phyloP scores from a whole-genome alignment of 2,329 filamentous ascomycete species.

The Calonectria honghensis region DNA sequence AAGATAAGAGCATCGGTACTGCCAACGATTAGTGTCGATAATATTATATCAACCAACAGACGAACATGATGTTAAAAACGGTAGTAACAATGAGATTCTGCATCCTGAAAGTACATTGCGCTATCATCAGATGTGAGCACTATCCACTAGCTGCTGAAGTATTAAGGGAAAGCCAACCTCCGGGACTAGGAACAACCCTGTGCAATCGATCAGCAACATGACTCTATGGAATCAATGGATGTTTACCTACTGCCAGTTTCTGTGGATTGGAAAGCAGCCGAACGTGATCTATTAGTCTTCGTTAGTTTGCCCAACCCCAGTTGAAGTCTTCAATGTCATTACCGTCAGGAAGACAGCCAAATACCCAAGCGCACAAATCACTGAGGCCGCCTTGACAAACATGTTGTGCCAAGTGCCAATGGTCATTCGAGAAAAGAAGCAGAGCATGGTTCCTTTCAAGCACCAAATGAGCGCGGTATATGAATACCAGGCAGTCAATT shows the following conservation, averaged over 20 bases:
- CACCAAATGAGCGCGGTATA: conserved; percentile 62
- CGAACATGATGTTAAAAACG: conserved; percentile 50
- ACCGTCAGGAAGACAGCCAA: conserved; percentile 49
- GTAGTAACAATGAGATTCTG: conserved; percentile 50
- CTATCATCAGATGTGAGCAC: conserved; percentile 10
- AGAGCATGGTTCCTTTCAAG: conserved; percentile 56
- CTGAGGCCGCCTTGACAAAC: conserved; percentile 44
- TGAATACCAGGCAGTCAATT: conserved; percentile 63
- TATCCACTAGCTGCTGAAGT: no score
- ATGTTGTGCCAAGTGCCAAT: conserved; percentile 53
- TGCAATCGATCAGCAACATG: background rate
- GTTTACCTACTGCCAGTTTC: conserved; percentile 51
- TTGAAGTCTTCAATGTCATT: background rate
- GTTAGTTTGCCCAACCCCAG: background rate
- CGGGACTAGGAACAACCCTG: conserved; percentile 48
- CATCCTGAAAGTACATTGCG: conserved; percentile 43
- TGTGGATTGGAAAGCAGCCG: conserved; percentile 48
- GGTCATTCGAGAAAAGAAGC: conserved; percentile 56
- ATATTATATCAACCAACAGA: background rate
- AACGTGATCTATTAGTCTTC: conserved; percentile 41
- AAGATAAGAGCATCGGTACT: conserved; percentile 48
- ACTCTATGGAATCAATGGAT: accelerated
- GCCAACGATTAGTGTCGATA: background rate
- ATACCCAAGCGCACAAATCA: conserved; percentile 35
- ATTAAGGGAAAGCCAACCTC: conserved; percentile 31